These are phyloP conservation scores for Salix arbutifolia DNA, from an alignment of 345 rosid species.

Conservation along the genomic window DNA sequence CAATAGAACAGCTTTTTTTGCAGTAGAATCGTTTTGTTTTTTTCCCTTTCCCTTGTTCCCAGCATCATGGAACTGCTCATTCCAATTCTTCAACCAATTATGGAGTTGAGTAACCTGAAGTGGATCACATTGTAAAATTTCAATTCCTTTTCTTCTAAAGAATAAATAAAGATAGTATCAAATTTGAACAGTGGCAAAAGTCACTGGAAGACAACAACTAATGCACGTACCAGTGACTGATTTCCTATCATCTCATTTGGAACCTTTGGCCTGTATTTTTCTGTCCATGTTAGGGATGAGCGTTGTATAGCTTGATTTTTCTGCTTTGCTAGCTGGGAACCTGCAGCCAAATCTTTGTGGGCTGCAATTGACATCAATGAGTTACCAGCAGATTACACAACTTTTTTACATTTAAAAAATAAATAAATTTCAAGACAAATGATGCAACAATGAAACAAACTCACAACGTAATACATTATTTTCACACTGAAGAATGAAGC, in stretches of 20 bases:
- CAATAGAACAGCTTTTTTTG: slow-evolving; percentile 80
- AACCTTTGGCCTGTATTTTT: slow-evolving; percentile 78
- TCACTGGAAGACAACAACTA: neutral
- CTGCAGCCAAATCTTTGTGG: slow-evolving; percentile 23
- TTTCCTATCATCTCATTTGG: slow-evolving; percentile 90
- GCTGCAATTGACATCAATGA: slow-evolving; percentile 33
- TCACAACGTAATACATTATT: too few relatives aligned
- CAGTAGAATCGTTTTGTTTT: slow-evolving; percentile 59
- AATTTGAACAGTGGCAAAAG: neutral
- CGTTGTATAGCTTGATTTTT: slow-evolving; percentile 37
- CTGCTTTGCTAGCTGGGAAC: slow-evolving; percentile 36
- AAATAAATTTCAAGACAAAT: slow-evolving; percentile 5
- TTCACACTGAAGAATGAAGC: too few relatives aligned
- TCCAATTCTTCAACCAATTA: slow-evolving; percentile 82
- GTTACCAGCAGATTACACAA: slow-evolving; percentile 27
- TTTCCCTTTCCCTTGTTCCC: slow-evolving; percentile 74
- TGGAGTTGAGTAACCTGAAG: slow-evolving; percentile 85
- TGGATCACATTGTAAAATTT: slow-evolving; percentile 8
- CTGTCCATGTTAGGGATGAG: slow-evolving; percentile 74
- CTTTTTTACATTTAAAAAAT: slow-evolving; percentile 1
- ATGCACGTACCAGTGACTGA: slow-evolving; percentile 65
- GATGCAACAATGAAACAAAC: neutral
- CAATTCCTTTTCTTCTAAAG: neutral
- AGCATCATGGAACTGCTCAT: slow-evolving; percentile 56
- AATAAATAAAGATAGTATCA: neutral